Percentiles rank a stretch among this genome's conserved stretches.
phyloP scores from a whole-genome alignment of 2,329 filamentous ascomycete species.

The Ophiosphaerella korrae region DNA sequence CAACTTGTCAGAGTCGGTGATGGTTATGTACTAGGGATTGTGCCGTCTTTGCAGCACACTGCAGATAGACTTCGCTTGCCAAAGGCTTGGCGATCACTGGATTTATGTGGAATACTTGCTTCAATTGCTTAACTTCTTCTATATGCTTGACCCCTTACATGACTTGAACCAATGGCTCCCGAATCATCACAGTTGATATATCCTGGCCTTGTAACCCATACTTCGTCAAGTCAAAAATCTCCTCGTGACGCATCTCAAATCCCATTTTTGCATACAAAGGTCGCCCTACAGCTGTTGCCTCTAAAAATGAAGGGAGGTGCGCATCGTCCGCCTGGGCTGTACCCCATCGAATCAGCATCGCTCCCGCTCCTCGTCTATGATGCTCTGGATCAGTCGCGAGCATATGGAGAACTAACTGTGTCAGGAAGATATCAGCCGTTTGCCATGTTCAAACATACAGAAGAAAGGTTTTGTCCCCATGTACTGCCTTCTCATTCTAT shows the following conservation, averaged over 20 bases:
- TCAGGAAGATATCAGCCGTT: not conserved
- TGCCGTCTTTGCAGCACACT: too few relatives aligned
- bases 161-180: slow-evolving; percentile 15
- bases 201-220: slow-evolving; percentile 38
- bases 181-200: slow-evolving; percentile 36
- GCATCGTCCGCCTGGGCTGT: slow-evolving; percentile 47
- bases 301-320: slow-evolving; percentile 49
- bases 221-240: slow-evolving; percentile 31
- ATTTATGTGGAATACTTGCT: not conserved
- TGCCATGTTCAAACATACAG: slow-evolving; percentile 23
- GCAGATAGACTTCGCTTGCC: too few relatives aligned
- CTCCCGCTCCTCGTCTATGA: slow-evolving; percentile 50
- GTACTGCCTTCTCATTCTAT: slow-evolving; percentile 29
- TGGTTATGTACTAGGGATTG: not conserved
- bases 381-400: slow-evolving; percentile 46
- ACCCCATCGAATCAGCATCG: slow-evolving; percentile 48
- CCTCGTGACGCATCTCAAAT: slow-evolving; percentile 27
- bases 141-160: not conserved
- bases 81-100: too few relatives aligned
- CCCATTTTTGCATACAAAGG: slow-evolving; percentile 47
- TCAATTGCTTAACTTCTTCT: not conserved
- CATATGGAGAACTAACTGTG: slow-evolving; percentile 34
- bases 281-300: slow-evolving; percentile 48
- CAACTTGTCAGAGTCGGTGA: not conserved
- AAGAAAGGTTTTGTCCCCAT: slow-evolving; percentile 45